Evolutionary conservation across 2,329 filamentous ascomycete genomes (phyloP).

Genomic region (Fusarium ambrosium): DNA sequence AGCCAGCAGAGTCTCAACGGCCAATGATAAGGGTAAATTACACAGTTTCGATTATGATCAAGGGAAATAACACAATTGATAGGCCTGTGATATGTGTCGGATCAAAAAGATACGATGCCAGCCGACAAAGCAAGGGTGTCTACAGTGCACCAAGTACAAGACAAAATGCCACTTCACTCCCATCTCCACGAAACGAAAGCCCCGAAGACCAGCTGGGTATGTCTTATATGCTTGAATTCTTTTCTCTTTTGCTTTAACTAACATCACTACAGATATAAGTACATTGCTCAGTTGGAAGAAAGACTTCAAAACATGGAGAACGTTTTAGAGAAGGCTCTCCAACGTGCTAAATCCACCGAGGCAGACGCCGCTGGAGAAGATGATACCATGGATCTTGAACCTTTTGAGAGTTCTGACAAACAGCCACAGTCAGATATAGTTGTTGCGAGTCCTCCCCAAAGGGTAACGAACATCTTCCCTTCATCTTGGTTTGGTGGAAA

Average conservation of each 20-base stretch:
- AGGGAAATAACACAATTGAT: neutral
- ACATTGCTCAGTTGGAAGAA: conserved; percentile 37
- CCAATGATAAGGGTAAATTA: neutral
- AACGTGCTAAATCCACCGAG: neutral
- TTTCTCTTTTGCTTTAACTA: too few relatives aligned
- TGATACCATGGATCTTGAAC: neutral
- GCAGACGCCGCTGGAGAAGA: neutral
- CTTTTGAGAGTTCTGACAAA: neutral
- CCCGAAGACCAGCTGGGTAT: conserved; percentile 41
- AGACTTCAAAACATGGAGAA: conserved; percentile 32
- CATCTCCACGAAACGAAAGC: conserved; percentile 39
- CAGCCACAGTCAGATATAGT: neutral
- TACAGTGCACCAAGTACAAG: conserved; percentile 45
- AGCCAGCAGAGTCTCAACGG: neutral
- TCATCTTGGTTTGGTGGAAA: neutral
- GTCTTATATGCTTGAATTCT: conserved; percentile 5
- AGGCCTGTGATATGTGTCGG: conserved; percentile 48
- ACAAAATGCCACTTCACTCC: conserved; percentile 49
- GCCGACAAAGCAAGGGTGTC: conserved; percentile 40
- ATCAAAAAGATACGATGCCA: conserved; percentile 51
- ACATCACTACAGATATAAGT: conserved; percentile 18
- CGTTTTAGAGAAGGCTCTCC: neutral
- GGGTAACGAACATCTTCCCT: neutral
- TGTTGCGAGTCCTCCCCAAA: neutral
- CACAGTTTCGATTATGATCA: too few relatives aligned